phyloP scores from a whole-genome alignment of 345 rosid genomes.

The Pelargonium nanum region DNA sequence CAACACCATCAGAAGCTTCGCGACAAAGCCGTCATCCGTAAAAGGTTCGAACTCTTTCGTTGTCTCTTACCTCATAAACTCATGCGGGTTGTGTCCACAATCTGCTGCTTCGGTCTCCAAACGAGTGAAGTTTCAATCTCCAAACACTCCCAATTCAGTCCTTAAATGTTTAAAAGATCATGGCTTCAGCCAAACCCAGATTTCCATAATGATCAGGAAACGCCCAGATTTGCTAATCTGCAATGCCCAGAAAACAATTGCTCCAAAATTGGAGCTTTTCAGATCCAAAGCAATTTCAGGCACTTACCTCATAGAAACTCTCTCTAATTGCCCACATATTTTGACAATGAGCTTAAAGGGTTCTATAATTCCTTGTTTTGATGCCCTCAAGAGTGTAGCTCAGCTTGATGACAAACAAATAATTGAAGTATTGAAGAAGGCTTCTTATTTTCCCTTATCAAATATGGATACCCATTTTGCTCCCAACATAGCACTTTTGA shows the following conservation, averaged over 20 bases:
- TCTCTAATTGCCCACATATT: slow-evolving; percentile 23
- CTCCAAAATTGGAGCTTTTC: slow-evolving; percentile 35
- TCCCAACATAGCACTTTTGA: too few relatives aligned
- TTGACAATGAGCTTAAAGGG: slow-evolving; percentile 27
- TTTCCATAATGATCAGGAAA: slow-evolving; percentile 23
- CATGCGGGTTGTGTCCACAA: slow-evolving; percentile 37
- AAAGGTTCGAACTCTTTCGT: slow-evolving; percentile 19
- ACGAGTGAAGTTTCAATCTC: slow-evolving; percentile 21
- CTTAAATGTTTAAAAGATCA: slow-evolving; percentile 24
- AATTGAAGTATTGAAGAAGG: too few relatives aligned
- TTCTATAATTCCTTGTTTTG: slow-evolving; percentile 28
- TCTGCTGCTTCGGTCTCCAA: slow-evolving; percentile 19
- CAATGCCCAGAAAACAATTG: slow-evolving; percentile 19
- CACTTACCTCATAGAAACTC: slow-evolving; percentile 17
- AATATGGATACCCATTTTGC: too few relatives aligned
- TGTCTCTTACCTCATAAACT: slow-evolving; percentile 22
- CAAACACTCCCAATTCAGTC: slow-evolving; percentile 24
- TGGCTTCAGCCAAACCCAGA: slow-evolving; percentile 27
- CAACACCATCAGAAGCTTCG: slow-evolving; percentile 2
- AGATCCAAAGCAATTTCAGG: slow-evolving; percentile 26
- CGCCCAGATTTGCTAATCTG: slow-evolving; percentile 26
- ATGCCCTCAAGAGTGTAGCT: slow-evolving; percentile 25
- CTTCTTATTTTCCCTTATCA: too few relatives aligned
- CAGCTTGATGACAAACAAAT: too few relatives aligned
- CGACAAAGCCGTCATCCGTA: slow-evolving; percentile 4